Conservation (phyloP, 176 grass and related monocot species). For the Chloris gayana region DNA sequence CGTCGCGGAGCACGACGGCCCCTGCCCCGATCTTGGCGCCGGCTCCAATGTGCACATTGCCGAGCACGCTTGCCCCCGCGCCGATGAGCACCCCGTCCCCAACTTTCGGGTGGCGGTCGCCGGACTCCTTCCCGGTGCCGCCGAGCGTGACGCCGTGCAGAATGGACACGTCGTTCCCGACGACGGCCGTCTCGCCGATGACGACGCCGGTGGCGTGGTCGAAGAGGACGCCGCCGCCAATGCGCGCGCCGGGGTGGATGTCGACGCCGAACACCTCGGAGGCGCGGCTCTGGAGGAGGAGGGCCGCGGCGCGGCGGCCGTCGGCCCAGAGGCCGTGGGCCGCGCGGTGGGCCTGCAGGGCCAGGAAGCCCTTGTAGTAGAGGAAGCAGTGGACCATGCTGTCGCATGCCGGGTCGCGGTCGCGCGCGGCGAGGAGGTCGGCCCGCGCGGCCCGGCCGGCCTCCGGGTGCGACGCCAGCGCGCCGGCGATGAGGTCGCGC, state of each 20-base stretch:
- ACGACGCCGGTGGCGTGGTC: conserved; percentile 95
- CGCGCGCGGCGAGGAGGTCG: conserved; percentile 61
- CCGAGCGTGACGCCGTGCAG: conserved; percentile 84
- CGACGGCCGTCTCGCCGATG: conserved; percentile 85
- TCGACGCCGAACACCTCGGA: conserved; percentile 97
- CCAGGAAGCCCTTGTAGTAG: conserved; percentile 97
- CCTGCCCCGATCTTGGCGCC: conserved; percentile 83
- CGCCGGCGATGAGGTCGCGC: conserved; percentile 49
- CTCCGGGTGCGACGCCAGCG: conserved; percentile 45
- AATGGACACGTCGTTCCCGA: conserved; percentile 75
- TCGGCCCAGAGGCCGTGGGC: conserved; percentile 77
- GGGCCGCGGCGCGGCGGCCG: conserved; percentile 50
- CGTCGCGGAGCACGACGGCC: conserved; percentile 70
- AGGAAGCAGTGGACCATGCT: conserved; percentile 97
- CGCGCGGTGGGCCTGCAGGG: conserved; percentile 80
- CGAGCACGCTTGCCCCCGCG: conserved; percentile 80
- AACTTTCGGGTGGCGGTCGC: conserved; percentile 91
- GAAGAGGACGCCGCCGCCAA: conserved; percentile 77
- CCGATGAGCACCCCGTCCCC: conserved; percentile 82
- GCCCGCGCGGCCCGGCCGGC: conserved; percentile 47
- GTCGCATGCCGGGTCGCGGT: conserved; percentile 88
- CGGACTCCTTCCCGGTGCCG: conserved; percentile 71
- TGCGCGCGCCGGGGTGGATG: conserved; percentile 89
- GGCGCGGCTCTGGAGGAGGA: conserved; percentile 79
- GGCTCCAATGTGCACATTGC: conserved; percentile 65